Conservation (phyloP, 202 grass and related monocot species). For the Panicum virgatum region DNA sequence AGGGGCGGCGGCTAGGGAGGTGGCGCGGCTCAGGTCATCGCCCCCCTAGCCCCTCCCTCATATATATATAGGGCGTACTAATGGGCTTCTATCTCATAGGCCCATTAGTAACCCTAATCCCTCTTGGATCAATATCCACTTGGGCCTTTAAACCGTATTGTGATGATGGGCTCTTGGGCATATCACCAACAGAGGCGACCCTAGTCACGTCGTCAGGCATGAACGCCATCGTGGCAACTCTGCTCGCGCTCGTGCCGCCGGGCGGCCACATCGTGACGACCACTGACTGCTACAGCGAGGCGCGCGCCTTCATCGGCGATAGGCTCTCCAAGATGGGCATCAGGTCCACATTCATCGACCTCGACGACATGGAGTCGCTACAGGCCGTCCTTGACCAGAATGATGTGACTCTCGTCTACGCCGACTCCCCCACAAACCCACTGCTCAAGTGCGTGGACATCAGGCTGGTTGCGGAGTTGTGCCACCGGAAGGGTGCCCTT, state of each 20-base stretch:
- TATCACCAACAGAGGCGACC: no score
- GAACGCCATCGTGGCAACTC: slow-evolving; percentile 58
- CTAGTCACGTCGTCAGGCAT: slow-evolving; percentile 69
- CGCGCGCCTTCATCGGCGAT: slow-evolving; percentile 56
- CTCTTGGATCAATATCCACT: no score
- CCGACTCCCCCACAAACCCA: slow-evolving; percentile 60
- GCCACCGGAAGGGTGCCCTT: slow-evolving; percentile 58
- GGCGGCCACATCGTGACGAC: slow-evolving; percentile 60
- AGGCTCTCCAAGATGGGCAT: slow-evolving; percentile 56
- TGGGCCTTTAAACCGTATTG: no score
- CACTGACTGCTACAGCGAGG: slow-evolving; percentile 60
- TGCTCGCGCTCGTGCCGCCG: slow-evolving; percentile 44
- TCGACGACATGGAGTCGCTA: slow-evolving; percentile 22
- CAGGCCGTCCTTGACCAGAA: slow-evolving; percentile 22
- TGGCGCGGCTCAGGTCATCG: no score
- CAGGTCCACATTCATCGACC: slow-evolving; percentile 42
- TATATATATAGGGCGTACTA: no score
- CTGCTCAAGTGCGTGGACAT: slow-evolving; percentile 67
- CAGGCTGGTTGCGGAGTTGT: slow-evolving; percentile 42
- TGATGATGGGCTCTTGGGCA: no score
- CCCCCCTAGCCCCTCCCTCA: no score
- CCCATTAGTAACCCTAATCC: no score
- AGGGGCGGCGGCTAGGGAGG: no score
- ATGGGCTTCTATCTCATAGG: no score
- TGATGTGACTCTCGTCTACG: slow-evolving; percentile 31